Conservation (phyloP, 768 basidiomycete genomes). For the Mycena vulgaris region DNA sequence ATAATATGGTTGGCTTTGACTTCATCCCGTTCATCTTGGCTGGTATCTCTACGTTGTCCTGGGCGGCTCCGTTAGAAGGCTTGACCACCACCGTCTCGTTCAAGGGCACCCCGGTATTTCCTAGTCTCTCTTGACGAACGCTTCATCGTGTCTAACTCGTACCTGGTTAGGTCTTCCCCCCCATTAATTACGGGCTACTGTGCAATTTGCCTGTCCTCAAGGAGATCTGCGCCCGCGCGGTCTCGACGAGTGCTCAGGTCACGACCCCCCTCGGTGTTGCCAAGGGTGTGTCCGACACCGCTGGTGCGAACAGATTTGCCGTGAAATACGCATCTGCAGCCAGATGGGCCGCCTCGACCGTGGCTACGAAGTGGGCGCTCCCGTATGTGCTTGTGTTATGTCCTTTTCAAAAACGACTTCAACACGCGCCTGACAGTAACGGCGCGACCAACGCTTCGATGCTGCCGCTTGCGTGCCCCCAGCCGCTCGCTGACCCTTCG, state of each 20-base stretch:
- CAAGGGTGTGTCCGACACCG: conserved; percentile 62
- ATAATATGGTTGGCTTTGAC: conserved; percentile 34
- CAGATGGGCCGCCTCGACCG: conserved; percentile 72
- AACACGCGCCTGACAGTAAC: conserved; percentile 54
- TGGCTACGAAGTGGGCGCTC: conserved; percentile 70
- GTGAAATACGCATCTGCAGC: conserved; percentile 78
- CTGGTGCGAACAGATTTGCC: conserved; percentile 69
- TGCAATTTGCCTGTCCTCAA: conserved; percentile 64
- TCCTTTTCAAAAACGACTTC: conserved; percentile 8
- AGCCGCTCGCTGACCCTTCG: conserved; percentile 65
- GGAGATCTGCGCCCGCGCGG: conserved; percentile 34
- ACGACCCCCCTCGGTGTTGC: conserved; percentile 72
- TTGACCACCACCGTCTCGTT: conserved; percentile 30
- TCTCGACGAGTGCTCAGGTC: conserved; percentile 42
- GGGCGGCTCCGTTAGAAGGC: conserved; percentile 39
- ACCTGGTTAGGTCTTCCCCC: too few species aligned
- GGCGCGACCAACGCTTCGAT: conserved; percentile 64
- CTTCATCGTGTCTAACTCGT: too few species aligned
- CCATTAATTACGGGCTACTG: conserved; percentile 57
- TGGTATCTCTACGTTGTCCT: conserved; percentile 56
- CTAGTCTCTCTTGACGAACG: too few species aligned
- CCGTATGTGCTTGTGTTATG: conserved; percentile 64
- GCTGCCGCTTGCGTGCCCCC: conserved; percentile 83
- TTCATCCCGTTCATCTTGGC: conserved; percentile 50
- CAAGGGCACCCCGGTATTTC: conserved; percentile 41